Evolutionary conservation across 2,329 filamentous ascomycete species (phyloP).

Genomic region (Phaeosphaeria sp.): DNA sequence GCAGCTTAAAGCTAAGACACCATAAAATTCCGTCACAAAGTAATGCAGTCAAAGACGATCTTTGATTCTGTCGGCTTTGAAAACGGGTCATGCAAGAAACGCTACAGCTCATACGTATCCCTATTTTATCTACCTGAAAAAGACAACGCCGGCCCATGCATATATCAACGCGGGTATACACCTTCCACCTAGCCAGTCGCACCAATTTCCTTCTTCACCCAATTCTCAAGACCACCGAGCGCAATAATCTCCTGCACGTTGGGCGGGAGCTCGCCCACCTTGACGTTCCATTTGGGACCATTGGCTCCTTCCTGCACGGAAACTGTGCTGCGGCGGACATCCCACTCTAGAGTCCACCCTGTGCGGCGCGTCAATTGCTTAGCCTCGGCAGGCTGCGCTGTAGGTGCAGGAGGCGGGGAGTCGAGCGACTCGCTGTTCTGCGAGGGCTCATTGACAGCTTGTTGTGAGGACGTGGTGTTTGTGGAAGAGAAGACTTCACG

Average conservation of each 20-base stretch:
- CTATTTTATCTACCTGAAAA: background rate
- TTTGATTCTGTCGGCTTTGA: no score
- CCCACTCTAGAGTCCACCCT: slow-evolving; percentile 84
- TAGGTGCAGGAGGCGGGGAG: slow-evolving; percentile 50
- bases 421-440: slow-evolving; percentile 59
- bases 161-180: slow-evolving; percentile 20
- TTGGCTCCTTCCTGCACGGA: slow-evolving; percentile 72
- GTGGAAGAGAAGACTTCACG: slow-evolving; percentile 63
- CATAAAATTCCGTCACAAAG: background rate
- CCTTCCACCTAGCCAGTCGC: slow-evolving; percentile 27
- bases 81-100: background rate
- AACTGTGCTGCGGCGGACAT: slow-evolving; percentile 74
- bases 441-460: slow-evolving; percentile 59
- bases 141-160: background rate
- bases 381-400: slow-evolving; percentile 49
- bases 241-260: slow-evolving; percentile 74
- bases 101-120: background rate
- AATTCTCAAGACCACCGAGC: slow-evolving; percentile 77
- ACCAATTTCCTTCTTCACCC: slow-evolving; percentile 76
- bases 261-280: slow-evolving; percentile 80
- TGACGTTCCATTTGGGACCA: slow-evolving; percentile 75
- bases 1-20: no score
- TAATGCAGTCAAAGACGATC: background rate
- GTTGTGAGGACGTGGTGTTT: slow-evolving; percentile 33
- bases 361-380: slow-evolving; percentile 74